Base-by-base conservation (phyloP, 2,329 filamentous ascomycete genomes). In the Basipetospora chlamydospora region DNA sequence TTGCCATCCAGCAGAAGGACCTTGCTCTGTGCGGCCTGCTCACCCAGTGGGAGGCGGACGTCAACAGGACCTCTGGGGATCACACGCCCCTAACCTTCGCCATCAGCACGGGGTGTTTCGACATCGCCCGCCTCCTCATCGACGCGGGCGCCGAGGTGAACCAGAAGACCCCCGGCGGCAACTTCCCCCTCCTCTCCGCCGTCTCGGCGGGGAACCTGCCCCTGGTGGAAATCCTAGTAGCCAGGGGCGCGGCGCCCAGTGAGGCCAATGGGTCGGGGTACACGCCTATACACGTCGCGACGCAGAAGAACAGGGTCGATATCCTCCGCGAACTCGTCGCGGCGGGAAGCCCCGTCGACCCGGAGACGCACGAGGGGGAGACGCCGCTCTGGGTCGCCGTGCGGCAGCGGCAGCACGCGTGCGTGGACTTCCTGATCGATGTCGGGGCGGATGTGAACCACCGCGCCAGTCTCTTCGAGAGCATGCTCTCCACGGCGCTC, bases 181-280 rank as follows among this genome's bases (percentile, higher is more conserved):
- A 39, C 12, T 45, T 43, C 9, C 46, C 49, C 2, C 41, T 51
- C 7, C 43, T 48, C 8, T 36, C 46, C 6, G 73, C 73, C 46
- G 77, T 73, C 16, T 44, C 60, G 50, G 38, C 63, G 54, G 41
- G 60, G 54, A 33, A 55, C 43, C n/a, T 59, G 48, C 37, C 64
- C 42, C 43, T 46, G 26, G 39, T 41, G 16, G 41, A 42, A 26
- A 33, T 44, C 5, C 33, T 51, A 5, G 37, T 51, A 7, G 35
- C 38, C 10, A 41, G 36, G 6, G 42, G 39, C 30, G 37, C 37
- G 9, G 33, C 37, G 9, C 29, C 35, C 18, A 17, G 26, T 21
- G 32, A 21, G 13, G 31, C 31, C n/a, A 26, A 29, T 18, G 15
- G 18, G 15, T 21, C 20, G 10, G 46, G 49, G 2, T 46, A 42